Percentiles rank a stretch among this genome's conserved stretches.
These are phyloP conservation scores for Glaciozyma antarctica DNA, from an alignment of 768 basidiomycete species.

Conservation along the genomic window DNA sequence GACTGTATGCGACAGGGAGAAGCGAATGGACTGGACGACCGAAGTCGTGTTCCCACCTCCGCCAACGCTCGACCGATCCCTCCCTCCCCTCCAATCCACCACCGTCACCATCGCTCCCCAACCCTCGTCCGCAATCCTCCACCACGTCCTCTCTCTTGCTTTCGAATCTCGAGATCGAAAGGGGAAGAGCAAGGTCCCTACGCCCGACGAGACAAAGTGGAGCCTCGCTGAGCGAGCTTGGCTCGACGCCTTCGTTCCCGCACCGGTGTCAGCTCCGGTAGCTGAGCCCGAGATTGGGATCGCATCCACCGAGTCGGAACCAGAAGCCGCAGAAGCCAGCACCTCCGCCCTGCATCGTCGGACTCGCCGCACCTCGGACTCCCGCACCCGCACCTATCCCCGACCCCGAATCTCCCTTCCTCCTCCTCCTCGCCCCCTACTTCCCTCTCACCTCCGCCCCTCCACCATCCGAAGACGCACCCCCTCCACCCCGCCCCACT, in stretches of 20 bases:
- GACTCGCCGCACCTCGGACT: not conserved
- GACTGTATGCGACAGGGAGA: conserved; percentile 2
- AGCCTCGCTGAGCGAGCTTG: not conserved
- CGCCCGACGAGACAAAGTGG: conserved; percentile 18
- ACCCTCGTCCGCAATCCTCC: conserved; percentile 3
- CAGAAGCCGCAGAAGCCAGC: not conserved
- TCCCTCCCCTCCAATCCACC: not conserved
- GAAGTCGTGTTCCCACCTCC: conserved; percentile 24
- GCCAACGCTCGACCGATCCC: conserved; percentile 9
- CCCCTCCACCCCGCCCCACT: not conserved
- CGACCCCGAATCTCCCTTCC: conserved; percentile 16
- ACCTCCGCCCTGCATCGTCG: not conserved
- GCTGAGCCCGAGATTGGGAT: not conserved
- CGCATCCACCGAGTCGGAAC: not conserved
- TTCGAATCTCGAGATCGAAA: conserved; percentile 15
- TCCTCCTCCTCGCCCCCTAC: conserved; percentile 21
- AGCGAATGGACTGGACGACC: conserved; percentile 27
- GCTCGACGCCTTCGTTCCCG: conserved; percentile 8
- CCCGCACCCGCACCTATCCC: too few relatives aligned
- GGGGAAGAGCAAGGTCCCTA: conserved; percentile 20
- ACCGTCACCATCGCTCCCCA: conserved; percentile 9
- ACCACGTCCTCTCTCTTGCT: conserved; percentile 6
- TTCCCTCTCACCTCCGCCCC: not conserved
- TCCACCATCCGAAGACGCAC: not conserved
- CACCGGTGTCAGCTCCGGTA: not conserved